Evolutionary conservation across 805 yeast species (phyloP).

Genomic region (Groenewaldozyma tartarivorans): DNA sequence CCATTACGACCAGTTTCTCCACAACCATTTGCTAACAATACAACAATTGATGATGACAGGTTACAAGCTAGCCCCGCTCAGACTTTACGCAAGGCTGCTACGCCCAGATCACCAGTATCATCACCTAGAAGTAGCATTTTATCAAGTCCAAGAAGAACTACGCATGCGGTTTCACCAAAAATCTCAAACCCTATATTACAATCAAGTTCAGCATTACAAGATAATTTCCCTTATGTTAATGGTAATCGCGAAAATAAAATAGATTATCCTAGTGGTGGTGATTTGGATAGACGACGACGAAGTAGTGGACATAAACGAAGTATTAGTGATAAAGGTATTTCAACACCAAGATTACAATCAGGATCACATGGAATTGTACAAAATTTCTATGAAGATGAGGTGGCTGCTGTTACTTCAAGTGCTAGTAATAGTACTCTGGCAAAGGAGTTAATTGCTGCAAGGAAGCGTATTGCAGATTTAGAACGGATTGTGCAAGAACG

Average conservation of each 20-base stretch:
- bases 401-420: conserved; percentile 1
- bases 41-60: not conserved
- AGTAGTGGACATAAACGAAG: conserved; percentile 6
- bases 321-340: conserved; percentile 8
- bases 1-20: conserved; percentile 14
- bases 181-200: conserved; percentile 6
- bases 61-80: conserved; percentile 1
- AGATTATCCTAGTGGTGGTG: not conserved
- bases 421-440: conserved; percentile 8
- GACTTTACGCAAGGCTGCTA: not conserved
- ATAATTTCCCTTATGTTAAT: not conserved
- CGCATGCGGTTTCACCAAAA: not conserved
- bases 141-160: not conserved
- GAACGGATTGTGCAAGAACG: conserved; percentile 15
- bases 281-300: not conserved
- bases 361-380: not conserved
- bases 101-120: not conserved
- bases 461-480: conserved; percentile 21
- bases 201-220: conserved; percentile 4
- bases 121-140: not conserved
- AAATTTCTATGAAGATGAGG: not conserved
- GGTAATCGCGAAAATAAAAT: not conserved
- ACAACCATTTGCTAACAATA: conserved; percentile 6
- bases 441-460: conserved; percentile 20
- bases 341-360: conserved; percentile 3